These are phyloP conservation scores for Acidiella bohemica DNA, from an alignment of 495 filamentous ascomycete species.

Conservation along the genomic window DNA sequence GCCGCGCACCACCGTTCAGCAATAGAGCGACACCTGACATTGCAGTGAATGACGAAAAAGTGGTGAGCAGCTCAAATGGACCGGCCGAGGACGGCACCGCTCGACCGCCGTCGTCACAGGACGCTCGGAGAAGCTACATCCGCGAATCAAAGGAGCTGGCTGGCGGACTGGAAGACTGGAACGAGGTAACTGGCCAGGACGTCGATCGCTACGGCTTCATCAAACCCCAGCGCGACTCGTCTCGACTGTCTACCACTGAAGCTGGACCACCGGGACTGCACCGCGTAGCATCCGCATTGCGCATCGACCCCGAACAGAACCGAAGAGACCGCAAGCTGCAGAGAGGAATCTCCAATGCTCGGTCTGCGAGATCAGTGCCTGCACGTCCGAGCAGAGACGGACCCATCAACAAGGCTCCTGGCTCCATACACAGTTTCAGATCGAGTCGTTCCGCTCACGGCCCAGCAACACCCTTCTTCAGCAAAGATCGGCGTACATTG, in stretches of 20 bases:
- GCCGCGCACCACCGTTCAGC: too few species aligned
- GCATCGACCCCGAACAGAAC: conserved; percentile 50
- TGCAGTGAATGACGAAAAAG: not conserved
- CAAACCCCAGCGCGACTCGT: conserved; percentile 29
- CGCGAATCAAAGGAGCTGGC: conserved; percentile 49
- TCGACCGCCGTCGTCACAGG: conserved; percentile 3
- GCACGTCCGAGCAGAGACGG: conserved; percentile 33
- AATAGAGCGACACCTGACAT: conserved; percentile 1
- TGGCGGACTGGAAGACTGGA: conserved; percentile 91
- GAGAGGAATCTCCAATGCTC: conserved; percentile 35
- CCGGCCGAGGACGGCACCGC: not conserved
- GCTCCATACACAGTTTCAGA: conserved; percentile 14
- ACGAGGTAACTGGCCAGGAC: conserved; percentile 70
- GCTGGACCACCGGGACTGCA: conserved; percentile 38
- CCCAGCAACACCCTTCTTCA: conserved; percentile 42
- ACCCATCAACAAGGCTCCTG: conserved; percentile 28
- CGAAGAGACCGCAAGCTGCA: conserved; percentile 43
- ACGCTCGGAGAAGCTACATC: conserved; percentile 6
- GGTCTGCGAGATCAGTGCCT: conserved; percentile 24
- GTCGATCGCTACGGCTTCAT: conserved; percentile 97
- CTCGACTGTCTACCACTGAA: conserved; percentile 11
- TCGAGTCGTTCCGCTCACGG: conserved; percentile 17
- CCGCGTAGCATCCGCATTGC: conserved; percentile 51
- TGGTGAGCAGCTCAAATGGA: too few species aligned
- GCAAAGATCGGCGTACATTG: conserved; percentile 47